A percentile compares a stretch with the other conserved stretches of the same genome.
Evolutionary conservation across 768 basidiomycete species (phyloP).

Genomic region (Phanerochaete sordida): DNA sequence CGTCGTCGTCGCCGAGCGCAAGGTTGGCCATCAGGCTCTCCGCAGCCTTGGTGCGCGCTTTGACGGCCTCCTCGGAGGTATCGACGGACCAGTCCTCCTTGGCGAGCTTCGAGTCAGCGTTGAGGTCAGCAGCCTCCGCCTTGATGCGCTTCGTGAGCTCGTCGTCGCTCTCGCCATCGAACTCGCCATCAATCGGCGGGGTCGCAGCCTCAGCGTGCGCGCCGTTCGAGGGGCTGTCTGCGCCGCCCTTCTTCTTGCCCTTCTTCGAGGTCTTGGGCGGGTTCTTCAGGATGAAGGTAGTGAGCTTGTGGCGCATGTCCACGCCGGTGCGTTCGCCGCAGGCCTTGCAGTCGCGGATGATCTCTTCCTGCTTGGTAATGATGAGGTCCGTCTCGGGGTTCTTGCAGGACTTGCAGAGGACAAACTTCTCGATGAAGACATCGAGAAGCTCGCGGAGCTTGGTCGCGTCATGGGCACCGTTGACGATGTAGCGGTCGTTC

Average conservation of each 20-base stretch:
- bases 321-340: conserved; percentile 90
- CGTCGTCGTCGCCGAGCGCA: conserved; percentile 66
- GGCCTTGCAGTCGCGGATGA: conserved; percentile 96
- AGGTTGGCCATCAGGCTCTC: conserved; percentile 53
- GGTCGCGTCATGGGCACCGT: conserved; percentile 89
- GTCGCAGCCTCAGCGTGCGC: conserved; percentile 36
- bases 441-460: conserved; percentile 95
- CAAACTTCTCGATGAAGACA: conserved; percentile 96
- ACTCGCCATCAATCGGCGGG: conserved; percentile 39
- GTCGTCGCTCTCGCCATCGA: conserved; percentile 70
- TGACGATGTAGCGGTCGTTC: conserved; percentile 97
- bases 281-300: conserved; percentile 96
- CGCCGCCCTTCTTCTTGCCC: conserved; percentile 49
- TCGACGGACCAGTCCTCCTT: conserved; percentile 92
- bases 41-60: conserved; percentile 72
- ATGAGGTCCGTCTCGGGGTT: conserved; percentile 97
- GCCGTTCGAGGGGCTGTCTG: conserved; percentile 42
- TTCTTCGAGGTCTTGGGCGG: conserved; percentile 89
- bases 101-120: conserved; percentile 52
- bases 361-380: conserved; percentile 85
- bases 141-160: conserved; percentile 89
- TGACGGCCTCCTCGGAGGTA: conserved; percentile 85
- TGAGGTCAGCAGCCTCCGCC: conserved; percentile 79
- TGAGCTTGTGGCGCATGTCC: conserved; percentile 96
- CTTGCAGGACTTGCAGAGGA: conserved; percentile 96